Base-by-base conservation (phyloP, 1,139 yeast species). In the Pichia sp. region DNA sequence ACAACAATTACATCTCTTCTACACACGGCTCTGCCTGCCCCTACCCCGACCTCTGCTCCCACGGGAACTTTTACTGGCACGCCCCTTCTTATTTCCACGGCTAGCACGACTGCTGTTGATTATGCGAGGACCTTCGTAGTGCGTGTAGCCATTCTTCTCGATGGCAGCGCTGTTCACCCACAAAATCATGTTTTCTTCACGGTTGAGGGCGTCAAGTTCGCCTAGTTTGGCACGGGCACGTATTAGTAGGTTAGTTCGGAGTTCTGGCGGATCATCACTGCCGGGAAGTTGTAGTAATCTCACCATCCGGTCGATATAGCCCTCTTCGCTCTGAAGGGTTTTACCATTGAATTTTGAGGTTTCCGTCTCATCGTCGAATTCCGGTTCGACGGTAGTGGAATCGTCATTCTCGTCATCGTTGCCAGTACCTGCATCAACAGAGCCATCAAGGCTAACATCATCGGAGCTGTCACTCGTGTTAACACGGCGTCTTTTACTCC, bases 81-180 rank as follows among this genome's bases (percentile, higher is more conserved):
- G 41, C 4, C 41, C 41, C 38, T 34, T 50, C 8, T 43, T 41
- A 26, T 49, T 50, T 8, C 55, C 51, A n/a, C 56, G 53, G 45
- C 51, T 48, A 13, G 55, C 49, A n/a, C 48, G 36, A 51, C 49
- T 36, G 44, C 45, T 34, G 49, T 36, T 16, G 5, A 47, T 61
- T 44, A 57, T 52, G 13, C 53, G 72, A 4, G 70, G 66, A 49
- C 87, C 87, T 16, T 82, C 86, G 59, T 80, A 83, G 56, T 83
- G 79, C 0, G 79, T 70, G 59, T 75, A 75, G 6, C 82, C 87
- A 32, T 75, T 70, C 49, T 69, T 65, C 15, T 81, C 85, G 29
- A 76, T 62, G 1, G 88, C 87, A 16, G 74, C 69, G 7, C 82
- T 75, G 62, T 84, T 84, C 31, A 81, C 82, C 89, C 89, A 84